Evolutionary conservation across 345 rosid genomes (phyloP).

Genomic region (Aquilaria yunnanensis): DNA sequence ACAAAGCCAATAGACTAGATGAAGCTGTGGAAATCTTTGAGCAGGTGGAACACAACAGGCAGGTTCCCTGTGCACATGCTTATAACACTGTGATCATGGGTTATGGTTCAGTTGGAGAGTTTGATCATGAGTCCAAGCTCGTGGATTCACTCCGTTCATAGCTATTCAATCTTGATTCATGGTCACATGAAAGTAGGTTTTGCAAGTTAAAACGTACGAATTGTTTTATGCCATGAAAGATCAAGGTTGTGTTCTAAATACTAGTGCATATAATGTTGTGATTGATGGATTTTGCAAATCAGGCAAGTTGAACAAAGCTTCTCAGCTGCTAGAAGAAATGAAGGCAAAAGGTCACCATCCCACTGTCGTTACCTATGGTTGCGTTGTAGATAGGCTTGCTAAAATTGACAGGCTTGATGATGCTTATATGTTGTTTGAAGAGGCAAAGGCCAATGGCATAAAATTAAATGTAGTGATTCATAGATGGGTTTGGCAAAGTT

Average conservation of each 20-base stretch:
- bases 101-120: slow-evolving; percentile 71
- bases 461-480: slow-evolving; percentile 62
- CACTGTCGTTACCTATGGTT: slow-evolving; percentile 82
- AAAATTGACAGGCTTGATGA: slow-evolving; percentile 90
- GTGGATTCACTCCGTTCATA: slow-evolving; percentile 54
- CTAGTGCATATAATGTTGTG: slow-evolving; percentile 66
- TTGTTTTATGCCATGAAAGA: slow-evolving; percentile 79
- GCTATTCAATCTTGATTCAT: slow-evolving; percentile 69
- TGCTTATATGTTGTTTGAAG: slow-evolving; percentile 91
- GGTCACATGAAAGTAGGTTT: slow-evolving; percentile 77
- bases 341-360: slow-evolving; percentile 61
- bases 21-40: slow-evolving; percentile 82
- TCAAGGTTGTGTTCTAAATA: slow-evolving; percentile 69
- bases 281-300: slow-evolving; percentile 85
- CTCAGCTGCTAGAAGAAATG: slow-evolving; percentile 90
- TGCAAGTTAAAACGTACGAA: slow-evolving; percentile 55
- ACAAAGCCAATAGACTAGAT: slow-evolving; percentile 60
- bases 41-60: slow-evolving; percentile 49
- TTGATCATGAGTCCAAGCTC: slow-evolving; percentile 28
- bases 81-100: slow-evolving; percentile 93
- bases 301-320: slow-evolving; percentile 76
- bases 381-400: slow-evolving; percentile 67
- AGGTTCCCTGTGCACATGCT: slow-evolving; percentile 77
- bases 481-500: slow-evolving; percentile 88
- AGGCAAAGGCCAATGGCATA: slow-evolving; percentile 64